Evolutionary conservation across 1,139 yeast species (phyloP), one percentile per base, ranked within the genome.

Genomic region (Saccharomyces uvarum): DNA sequence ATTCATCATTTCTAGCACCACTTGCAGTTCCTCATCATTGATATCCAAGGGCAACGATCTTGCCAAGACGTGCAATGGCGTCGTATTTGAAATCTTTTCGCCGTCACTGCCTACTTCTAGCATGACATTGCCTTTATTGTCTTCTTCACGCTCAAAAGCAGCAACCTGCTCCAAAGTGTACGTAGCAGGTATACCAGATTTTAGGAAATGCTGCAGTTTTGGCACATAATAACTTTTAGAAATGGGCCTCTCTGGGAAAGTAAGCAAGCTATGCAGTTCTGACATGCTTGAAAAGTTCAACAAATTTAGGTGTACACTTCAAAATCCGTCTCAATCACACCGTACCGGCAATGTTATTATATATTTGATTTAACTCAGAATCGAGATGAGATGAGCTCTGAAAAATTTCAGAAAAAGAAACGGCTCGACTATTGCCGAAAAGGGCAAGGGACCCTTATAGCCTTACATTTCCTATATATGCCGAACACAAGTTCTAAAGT

Each of bases 141-240:
- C 77, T 26, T 73, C 76, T 48, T 44, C 72, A 42, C 77, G 71
- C 54, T 75, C 80, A 63, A 70, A 83, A 53, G 81, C 81, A 51
- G 79, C 77, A 2, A 84, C 88, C 66, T 88, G 95, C 69, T 87
- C 93, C 8, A 85, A 71, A 1, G 96, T 88, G 58, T 88, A 86
- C 0, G 96, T 88, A 1, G 95, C 81, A 2, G 96, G 95, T 11
- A 88, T 80, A 0, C 95, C 95, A 42, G 75, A 75, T 52, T 76
- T 73, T 57, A 88, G 71, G 58, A 75, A 79, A 49, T 63, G 68
- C 44, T 73, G 73, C 50, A 88, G 70, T 8, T 74, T 71, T 0
- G 64, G 71, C 4, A 83, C 56, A 62, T 84, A 81, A 6, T 56
- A 59, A 1, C 72, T 74, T 2, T 63, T 59, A 2, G 76, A 71